A percentile compares a stretch with the other conserved stretches of the same genome.
These are phyloP conservation scores for Gossypium rotundifolium DNA, from an alignment of 345 rosid species.

Conservation along the genomic window DNA sequence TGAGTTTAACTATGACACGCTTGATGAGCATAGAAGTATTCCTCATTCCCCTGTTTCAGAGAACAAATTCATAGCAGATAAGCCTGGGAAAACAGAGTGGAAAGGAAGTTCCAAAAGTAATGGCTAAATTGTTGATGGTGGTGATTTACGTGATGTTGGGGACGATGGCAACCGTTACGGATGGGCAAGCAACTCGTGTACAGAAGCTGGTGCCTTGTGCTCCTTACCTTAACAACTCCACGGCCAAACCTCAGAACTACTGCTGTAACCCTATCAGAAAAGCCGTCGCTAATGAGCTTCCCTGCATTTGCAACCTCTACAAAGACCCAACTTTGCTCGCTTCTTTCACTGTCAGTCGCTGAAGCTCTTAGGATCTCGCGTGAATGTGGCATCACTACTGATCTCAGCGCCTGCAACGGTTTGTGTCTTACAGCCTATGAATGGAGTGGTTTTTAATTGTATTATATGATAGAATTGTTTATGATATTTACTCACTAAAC, in stretches of 20 bases:
- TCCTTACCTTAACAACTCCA: conserved; percentile 22
- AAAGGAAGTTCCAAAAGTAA: neutral
- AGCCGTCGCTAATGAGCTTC: conserved; percentile 35
- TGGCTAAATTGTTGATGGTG: conserved; percentile 16
- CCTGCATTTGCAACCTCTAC: conserved; percentile 55
- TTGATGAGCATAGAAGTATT: no score
- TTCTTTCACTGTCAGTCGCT: conserved; percentile 14
- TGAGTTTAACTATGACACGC: no score
- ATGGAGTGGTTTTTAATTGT: no score
- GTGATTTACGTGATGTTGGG: conserved; percentile 19
- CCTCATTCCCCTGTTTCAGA: no score
- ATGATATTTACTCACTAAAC: no score
- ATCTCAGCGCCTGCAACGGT: conserved; percentile 45
- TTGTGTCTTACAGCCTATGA: neutral
- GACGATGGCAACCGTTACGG: conserved; percentile 7
- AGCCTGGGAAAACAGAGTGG: no score
- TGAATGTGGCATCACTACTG: conserved; percentile 31
- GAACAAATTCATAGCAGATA: no score
- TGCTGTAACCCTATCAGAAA: conserved; percentile 57
- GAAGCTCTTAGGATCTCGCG: conserved; percentile 36
- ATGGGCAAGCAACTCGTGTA: conserved; percentile 44
- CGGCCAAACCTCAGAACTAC: conserved; percentile 26
- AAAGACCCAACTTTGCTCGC: conserved; percentile 36
- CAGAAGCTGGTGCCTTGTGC: conserved; percentile 34
- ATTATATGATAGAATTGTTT: no score